Evolutionary conservation across 805 yeast genomes (phyloP), one percentile per base, ranked within the genome.

Genomic region (Sungouiella thailandica): DNA sequence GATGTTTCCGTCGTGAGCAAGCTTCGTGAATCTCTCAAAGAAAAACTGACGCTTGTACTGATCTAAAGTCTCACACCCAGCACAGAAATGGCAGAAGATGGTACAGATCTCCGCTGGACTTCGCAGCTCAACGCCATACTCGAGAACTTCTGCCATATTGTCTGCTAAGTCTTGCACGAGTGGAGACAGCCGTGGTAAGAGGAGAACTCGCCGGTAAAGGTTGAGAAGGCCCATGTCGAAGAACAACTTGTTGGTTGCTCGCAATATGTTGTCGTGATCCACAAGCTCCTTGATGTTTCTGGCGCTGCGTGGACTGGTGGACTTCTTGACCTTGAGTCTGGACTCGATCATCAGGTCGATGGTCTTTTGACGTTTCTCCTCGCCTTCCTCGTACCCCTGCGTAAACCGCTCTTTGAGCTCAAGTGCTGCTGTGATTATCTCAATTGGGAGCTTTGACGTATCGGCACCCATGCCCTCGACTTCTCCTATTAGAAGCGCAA

Each of bases 21-120:
- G 60, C 10, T 50, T 53, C 4, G 51, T 41, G 44, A 78, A 59
- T 25, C 80, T 57, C 9, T 50, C 44, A 16, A 53, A 39, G 40
- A 68, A 70, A 17, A 65, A 55, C n/a, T 49, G 43, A 19, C 74
- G 50, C 35, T 55, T 46, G 2, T 44, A 43, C 1, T 52, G 52
- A 35, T 72, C 65, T 10, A 60, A 41, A 6, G 72, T 65, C 43
- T 79, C 85, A 52, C 81, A 74, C 13, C 76, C 85, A 15, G 78
- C 75, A 18, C 78, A 65, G 41, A 78, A 75, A 4, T 70, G 55
- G 13, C 79, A 75, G 37, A 78, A 72, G 5, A 76, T 60, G 31
- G 76, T 55, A 48, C 83, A 76, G 4, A 76, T 57, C 37, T 77
- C 80, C 4, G 77, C 75, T 0, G 76, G 66, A 2, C 74, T 58